A percentile compares a stretch with the other conserved stretches of the same genome.
These are phyloP conservation scores for Cercospora berteroae DNA, from an alignment of 2,329 filamentous ascomycete genomes.

Conservation along the genomic window DNA sequence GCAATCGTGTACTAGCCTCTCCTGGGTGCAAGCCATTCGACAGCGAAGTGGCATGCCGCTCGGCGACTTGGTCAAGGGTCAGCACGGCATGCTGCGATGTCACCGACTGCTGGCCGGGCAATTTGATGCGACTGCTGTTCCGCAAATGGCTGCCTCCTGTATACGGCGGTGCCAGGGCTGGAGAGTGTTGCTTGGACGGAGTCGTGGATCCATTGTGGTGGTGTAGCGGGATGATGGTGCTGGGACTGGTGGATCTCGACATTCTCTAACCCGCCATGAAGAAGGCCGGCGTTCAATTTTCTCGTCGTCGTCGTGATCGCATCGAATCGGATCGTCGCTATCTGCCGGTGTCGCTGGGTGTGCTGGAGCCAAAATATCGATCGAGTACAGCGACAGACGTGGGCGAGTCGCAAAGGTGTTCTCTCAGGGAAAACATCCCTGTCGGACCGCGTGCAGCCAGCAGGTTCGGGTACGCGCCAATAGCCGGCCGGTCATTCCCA, in stretches of 20 bases:
- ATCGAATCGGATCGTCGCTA: background rate
- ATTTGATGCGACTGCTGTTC: constrained; percentile 34
- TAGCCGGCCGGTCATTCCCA: background rate
- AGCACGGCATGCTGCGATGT: constrained; percentile 61
- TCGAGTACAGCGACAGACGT: background rate
- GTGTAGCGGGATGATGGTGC: constrained; percentile 51
- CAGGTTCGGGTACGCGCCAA: background rate
- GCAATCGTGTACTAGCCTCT: constrained; percentile 76
- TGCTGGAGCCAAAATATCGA: background rate
- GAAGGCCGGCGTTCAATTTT: constrained; percentile 6
- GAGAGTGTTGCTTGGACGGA: constrained; percentile 13
- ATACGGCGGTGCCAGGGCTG: constrained; percentile 8
- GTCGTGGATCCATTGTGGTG: constrained; percentile 49
- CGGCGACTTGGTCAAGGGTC: constrained; percentile 73
- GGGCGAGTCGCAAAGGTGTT: constrained; percentile 3
- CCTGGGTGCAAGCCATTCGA: constrained; percentile 74
- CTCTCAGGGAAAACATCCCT: background rate
- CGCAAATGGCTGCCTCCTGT: constrained; percentile 23
- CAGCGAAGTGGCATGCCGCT: constrained; percentile 77
- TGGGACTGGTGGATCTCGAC: constrained; percentile 59
- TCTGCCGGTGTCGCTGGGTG: background rate
- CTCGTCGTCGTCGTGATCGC: constrained; percentile 10
- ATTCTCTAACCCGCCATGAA: constrained; percentile 52
- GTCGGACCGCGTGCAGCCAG: background rate
- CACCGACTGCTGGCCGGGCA: constrained; percentile 42